Conservation (phyloP, 139 green algal species). For the Chlorella sp. region DNA sequence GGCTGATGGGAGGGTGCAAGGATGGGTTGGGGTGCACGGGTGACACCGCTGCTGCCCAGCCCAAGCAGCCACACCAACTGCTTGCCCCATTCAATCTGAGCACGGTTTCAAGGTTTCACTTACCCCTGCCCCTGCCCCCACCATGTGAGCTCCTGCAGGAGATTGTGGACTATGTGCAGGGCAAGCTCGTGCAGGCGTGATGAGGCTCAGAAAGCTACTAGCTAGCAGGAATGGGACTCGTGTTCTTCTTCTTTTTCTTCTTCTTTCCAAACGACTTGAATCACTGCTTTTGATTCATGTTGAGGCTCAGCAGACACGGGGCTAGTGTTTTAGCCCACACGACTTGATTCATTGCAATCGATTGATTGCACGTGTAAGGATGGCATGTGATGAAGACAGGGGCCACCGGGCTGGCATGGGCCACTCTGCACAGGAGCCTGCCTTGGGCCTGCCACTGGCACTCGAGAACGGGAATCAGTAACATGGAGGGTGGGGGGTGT, state of each 20-base stretch:
- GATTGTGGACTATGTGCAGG: constrained; percentile 26
- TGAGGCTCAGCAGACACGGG: too few relatives aligned
- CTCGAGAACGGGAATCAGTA: too few relatives aligned
- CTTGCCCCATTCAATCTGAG: neutral
- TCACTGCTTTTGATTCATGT: neutral
- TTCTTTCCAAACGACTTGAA: neutral
- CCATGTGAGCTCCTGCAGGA: neutral
- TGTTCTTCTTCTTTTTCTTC: neutral
- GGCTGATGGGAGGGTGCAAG: too few relatives aligned
- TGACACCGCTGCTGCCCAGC: neutral
- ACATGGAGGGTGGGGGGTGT: too few relatives aligned
- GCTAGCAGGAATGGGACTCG: too few relatives aligned
- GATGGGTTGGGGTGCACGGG: too few relatives aligned
- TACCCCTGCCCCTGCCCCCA: neutral
- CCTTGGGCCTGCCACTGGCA: too few relatives aligned
- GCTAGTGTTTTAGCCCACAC: too few relatives aligned
- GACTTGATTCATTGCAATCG: neutral
- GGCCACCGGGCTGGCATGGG: too few relatives aligned
- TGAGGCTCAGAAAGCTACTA: neutral
- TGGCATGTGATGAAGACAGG: too few relatives aligned
- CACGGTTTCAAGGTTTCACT: neutral
- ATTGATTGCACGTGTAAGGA: neutral
- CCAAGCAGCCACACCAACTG: neutral
- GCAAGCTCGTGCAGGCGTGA: neutral
- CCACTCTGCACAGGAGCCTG: too few relatives aligned